These are phyloP conservation scores for Priceomyces medius DNA, from an alignment of 805 yeast genomes.

Conservation along the genomic window DNA sequence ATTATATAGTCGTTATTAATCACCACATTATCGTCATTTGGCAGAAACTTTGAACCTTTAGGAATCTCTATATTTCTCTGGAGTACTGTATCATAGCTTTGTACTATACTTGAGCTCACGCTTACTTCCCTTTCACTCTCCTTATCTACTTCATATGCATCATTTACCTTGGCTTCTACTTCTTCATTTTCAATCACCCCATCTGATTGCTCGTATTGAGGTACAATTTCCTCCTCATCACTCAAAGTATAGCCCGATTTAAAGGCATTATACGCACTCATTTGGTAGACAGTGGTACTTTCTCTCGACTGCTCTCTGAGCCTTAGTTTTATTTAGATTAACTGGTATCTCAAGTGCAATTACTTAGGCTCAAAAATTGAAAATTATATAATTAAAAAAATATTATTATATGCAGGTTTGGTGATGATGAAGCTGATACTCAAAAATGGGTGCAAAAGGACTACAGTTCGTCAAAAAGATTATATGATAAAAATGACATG, in stretches of 20 bases:
- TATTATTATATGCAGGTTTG: too few relatives aligned
- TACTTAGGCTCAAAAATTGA: too few relatives aligned
- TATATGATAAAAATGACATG: too few relatives aligned
- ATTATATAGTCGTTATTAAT: conserved; percentile 28
- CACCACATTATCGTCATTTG: conserved; percentile 38
- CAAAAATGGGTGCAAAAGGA: too few relatives aligned
- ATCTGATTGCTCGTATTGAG: conserved; percentile 16
- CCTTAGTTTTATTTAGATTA: too few relatives aligned
- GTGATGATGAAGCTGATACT: too few relatives aligned
- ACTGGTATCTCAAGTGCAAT: too few relatives aligned
- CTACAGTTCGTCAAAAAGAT: too few relatives aligned
- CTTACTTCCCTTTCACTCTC: background rate
- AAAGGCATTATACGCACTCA: conserved; percentile 38
- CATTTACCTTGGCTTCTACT: background rate
- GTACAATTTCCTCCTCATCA: conserved; percentile 13
- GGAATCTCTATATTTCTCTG: background rate
- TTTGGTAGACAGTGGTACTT: conserved; percentile 8
- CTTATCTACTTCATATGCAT: background rate
- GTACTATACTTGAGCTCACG: background rate
- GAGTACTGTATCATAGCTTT: background rate
- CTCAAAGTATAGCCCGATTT: conserved; percentile 13
- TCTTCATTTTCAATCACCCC: conserved; percentile 2
- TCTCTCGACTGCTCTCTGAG: too few relatives aligned
- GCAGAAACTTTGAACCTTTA: conserved; percentile 34
- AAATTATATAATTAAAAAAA: too few relatives aligned